Conservation (phyloP, 176 grass and related monocot species). For the barley (Hordeum vulgare) region DNA sequence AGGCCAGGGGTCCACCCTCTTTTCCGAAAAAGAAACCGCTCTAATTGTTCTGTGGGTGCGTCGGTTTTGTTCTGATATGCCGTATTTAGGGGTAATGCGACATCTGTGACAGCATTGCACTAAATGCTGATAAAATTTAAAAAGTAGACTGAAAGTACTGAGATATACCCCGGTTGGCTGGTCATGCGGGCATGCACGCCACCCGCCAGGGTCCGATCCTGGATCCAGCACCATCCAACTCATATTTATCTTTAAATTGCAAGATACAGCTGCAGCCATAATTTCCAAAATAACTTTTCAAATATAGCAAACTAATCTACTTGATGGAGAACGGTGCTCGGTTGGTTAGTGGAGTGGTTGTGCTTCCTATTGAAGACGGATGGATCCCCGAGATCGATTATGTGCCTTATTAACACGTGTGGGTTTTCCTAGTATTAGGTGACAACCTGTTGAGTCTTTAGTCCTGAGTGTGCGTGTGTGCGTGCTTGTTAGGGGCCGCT, state of each 20-base stretch:
- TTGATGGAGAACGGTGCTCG: not conserved
- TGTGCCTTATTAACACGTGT: not conserved
- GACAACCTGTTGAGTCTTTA: not conserved
- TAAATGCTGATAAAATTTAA: not conserved
- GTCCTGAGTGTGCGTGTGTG: not conserved
- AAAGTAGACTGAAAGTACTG: not conserved
- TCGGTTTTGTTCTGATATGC: slow-evolving; percentile 5
- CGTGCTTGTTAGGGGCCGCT: not conserved
- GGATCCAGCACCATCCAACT: too few species aligned
- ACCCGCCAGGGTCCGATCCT: not conserved
- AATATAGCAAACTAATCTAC: not conserved
- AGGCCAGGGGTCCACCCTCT: not conserved
- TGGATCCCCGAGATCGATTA: not conserved
- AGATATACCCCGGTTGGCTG: not conserved
- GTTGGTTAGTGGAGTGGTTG: not conserved
- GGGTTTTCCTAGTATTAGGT: not conserved
- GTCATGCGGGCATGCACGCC: not conserved
- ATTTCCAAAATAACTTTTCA: not conserved
- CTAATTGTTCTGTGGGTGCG: not conserved
- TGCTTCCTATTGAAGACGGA: not conserved
- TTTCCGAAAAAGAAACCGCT: not conserved
- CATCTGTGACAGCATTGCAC: not conserved
- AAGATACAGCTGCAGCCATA: not conserved
- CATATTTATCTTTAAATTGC: not conserved
- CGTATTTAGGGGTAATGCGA: not conserved